These are phyloP conservation scores for Ascosphaera apis DNA, from an alignment of 2,329 filamentous ascomycete genomes.

Conservation along the genomic window DNA sequence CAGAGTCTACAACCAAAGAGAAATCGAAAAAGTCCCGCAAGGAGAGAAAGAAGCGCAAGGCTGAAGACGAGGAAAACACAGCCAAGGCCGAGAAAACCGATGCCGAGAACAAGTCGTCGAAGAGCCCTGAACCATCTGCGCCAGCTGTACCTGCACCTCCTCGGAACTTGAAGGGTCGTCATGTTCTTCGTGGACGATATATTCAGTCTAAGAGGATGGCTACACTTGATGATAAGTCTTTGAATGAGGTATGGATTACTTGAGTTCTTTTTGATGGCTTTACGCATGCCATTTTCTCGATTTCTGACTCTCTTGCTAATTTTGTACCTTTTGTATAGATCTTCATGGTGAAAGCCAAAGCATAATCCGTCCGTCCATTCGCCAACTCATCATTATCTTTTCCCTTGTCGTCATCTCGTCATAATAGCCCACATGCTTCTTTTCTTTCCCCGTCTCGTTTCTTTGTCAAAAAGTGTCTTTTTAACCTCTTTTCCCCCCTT, in stretches of 20 bases:
- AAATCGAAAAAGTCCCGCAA: slow-evolving; percentile 10
- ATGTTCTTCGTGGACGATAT: slow-evolving; percentile 55
- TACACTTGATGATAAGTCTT: slow-evolving; percentile 52
- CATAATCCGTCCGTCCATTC: too few relatives aligned
- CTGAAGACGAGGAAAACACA: slow-evolving; percentile 7
- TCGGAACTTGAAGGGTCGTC: slow-evolving; percentile 26
- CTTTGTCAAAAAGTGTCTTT: too few relatives aligned
- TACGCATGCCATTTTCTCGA: too few relatives aligned
- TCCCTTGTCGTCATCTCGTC: too few relatives aligned
- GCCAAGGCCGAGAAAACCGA: slow-evolving; percentile 9
- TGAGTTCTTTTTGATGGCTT: not conserved
- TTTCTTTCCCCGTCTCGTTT: too few relatives aligned
- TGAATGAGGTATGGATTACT: slow-evolving; percentile 49
- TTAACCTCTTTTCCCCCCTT: too few relatives aligned
- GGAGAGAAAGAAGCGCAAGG: slow-evolving; percentile 11
- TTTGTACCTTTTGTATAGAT: slow-evolving; percentile 13
- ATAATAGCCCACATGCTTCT: too few relatives aligned
- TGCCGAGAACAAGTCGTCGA: slow-evolving; percentile 9
- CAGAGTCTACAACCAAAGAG: slow-evolving; percentile 11
- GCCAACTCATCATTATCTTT: too few relatives aligned
- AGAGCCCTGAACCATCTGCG: not conserved
- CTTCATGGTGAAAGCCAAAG: slow-evolving; percentile 17
- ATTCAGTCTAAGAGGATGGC: slow-evolving; percentile 78
- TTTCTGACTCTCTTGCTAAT: too few relatives aligned
- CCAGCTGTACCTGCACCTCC: not conserved